Evolutionary conservation across 805 yeast genomes (phyloP).

Genomic region (Groenewaldozyma salmanticensis): DNA sequence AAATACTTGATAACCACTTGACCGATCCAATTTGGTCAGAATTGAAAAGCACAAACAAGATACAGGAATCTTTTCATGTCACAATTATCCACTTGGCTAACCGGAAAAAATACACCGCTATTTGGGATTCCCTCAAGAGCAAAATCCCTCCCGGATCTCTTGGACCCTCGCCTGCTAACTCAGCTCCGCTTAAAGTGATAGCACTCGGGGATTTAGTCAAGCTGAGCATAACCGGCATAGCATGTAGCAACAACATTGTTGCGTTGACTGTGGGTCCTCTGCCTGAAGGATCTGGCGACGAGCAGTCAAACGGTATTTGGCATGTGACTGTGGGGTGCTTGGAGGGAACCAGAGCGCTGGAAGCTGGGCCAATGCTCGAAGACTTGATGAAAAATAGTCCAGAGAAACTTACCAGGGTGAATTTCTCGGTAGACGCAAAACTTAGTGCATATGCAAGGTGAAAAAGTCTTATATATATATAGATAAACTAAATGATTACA

Average conservation of each 20-base stretch:
- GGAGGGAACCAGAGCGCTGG: conserved; percentile 37
- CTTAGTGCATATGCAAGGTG: neutral
- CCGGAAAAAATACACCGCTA: neutral
- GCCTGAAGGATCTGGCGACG: conserved; percentile 16
- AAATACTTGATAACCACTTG: conserved; percentile 18
- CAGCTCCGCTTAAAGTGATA: no score
- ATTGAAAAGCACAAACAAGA: conserved; percentile 5
- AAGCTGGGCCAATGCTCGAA: conserved; percentile 38
- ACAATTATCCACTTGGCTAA: conserved; percentile 23
- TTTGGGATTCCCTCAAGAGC: neutral
- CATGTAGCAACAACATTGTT: neutral
- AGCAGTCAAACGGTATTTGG: conserved; percentile 38
- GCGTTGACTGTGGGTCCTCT: neutral
- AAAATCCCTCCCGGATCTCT: no score
- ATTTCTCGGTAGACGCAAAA: neutral
- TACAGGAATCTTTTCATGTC: conserved; percentile 24
- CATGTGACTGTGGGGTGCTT: conserved; percentile 72
- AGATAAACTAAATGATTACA: neutral
- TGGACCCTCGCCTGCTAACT: no score
- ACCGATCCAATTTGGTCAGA: conserved; percentile 9
- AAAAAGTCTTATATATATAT: neutral
- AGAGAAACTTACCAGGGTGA: neutral
- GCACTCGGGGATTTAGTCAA: no score
- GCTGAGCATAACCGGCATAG: neutral
- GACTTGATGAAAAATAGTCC: neutral